Conservation (phyloP, 176 grass and related monocot genomes). For the Bromus sterilis region DNA sequence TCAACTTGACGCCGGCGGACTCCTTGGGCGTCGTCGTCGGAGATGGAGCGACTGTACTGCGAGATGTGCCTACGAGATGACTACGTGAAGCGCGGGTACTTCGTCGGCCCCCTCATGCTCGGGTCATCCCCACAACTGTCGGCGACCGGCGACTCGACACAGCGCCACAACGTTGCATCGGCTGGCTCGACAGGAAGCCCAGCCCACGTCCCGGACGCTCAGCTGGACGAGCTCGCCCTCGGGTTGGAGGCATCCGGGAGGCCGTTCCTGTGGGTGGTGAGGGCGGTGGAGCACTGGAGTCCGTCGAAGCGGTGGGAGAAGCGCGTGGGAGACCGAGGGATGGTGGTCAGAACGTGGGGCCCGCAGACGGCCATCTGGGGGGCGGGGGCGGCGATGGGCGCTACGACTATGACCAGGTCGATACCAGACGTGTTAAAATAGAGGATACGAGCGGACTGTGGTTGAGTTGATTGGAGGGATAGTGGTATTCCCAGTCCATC, state of each 20-base stretch:
- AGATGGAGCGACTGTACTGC: background rate
- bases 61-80: background rate
- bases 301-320: background rate
- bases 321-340: background rate
- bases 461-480: too few species aligned
- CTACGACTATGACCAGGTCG: too few species aligned
- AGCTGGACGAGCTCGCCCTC: background rate
- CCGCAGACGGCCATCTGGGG: background rate
- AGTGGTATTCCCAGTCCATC: too few species aligned
- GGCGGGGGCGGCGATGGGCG: too few species aligned
- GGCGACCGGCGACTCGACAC: background rate
- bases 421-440: too few species aligned
- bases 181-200: background rate
- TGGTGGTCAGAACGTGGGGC: background rate
- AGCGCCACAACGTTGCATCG: background rate
- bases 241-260: background rate
- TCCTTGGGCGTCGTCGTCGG: background rate
- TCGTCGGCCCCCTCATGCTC: background rate
- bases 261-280: background rate
- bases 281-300: background rate
- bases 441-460: too few species aligned
- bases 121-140: background rate
- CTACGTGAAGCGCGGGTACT: background rate
- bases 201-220: background rate
- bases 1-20: background rate